These are phyloP conservation scores for Aspergillus alliaceus DNA, from an alignment of 2,329 filamentous ascomycete species.

Conservation along the genomic window DNA sequence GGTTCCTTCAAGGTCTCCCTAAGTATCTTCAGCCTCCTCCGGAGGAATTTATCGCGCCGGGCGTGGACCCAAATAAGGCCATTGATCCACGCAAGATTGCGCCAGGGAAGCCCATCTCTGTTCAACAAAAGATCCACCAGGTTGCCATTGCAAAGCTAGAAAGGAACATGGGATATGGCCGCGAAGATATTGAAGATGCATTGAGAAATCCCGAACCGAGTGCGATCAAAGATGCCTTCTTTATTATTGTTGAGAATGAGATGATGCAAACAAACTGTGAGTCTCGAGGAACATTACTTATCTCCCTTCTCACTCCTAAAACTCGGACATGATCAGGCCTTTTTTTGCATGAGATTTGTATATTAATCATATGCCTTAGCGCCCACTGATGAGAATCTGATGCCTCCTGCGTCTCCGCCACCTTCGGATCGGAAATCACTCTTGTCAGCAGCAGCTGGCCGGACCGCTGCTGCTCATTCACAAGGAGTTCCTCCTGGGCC, in stretches of 20 bases:
- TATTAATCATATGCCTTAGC: slow-evolving; percentile 19
- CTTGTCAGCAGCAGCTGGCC: slow-evolving; percentile 20
- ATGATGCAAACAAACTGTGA: slow-evolving; percentile 93
- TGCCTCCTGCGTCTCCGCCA: slow-evolving; percentile 28
- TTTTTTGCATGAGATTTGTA: not conserved
- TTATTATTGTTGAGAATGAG: slow-evolving; percentile 97
- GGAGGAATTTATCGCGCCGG: slow-evolving; percentile 90
- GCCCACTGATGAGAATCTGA: slow-evolving; percentile 37
- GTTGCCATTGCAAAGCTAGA: slow-evolving; percentile 94
- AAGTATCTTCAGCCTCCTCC: slow-evolving; percentile 82
- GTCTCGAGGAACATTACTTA: slow-evolving; percentile 38
- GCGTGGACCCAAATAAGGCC: slow-evolving; percentile 88
- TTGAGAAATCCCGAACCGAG: slow-evolving; percentile 89
- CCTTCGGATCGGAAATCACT: slow-evolving; percentile 26
- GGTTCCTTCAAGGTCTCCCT: slow-evolving; percentile 87
- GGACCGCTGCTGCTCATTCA: slow-evolving; percentile 15
- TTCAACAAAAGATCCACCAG: slow-evolving; percentile 87
- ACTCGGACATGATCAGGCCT: too few relatives aligned
- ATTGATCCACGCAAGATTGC: slow-evolving; percentile 82
- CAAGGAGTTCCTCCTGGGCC: slow-evolving; percentile 20
- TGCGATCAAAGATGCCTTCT: slow-evolving; percentile 97
- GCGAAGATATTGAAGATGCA: slow-evolving; percentile 91
- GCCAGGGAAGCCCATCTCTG: slow-evolving; percentile 71
- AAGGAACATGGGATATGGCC: slow-evolving; percentile 96
- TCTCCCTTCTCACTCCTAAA: not conserved